phyloP scores from a whole-genome alignment of 306 rosid species.

The Quercus cerris region DNA sequence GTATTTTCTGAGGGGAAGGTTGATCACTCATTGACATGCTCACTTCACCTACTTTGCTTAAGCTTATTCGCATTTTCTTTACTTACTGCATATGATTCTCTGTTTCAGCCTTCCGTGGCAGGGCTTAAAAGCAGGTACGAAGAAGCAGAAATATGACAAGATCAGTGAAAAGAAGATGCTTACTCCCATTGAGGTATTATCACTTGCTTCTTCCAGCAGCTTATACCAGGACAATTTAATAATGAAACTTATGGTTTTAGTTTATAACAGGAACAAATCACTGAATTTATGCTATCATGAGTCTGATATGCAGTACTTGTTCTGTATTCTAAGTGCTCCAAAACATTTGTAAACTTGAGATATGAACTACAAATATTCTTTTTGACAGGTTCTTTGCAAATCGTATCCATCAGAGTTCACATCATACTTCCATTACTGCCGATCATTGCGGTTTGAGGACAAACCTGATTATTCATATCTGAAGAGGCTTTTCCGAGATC shows the following conservation, averaged over 20 bases:
- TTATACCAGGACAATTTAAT: slow-evolving; percentile 3
- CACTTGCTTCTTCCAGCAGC: slow-evolving; percentile 18
- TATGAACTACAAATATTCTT: background rate
- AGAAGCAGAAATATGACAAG: slow-evolving; percentile 95
- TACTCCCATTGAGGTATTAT: slow-evolving; percentile 85
- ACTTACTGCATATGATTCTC: slow-evolving; percentile 22
- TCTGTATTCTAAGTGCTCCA: background rate
- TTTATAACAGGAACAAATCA: background rate
- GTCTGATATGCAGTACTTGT: background rate
- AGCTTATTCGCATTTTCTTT: slow-evolving; percentile 12
- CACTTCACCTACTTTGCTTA: background rate
- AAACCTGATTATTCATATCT: slow-evolving; percentile 94
- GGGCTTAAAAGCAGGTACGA: slow-evolving; percentile 92
- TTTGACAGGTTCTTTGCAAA: slow-evolving; percentile 77
- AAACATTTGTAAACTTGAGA: background rate
- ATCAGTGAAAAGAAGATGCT: slow-evolving; percentile 98
- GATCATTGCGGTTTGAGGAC: slow-evolving; percentile 92
- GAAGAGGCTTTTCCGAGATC: slow-evolving; percentile 92
- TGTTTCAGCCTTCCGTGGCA: slow-evolving; percentile 97
- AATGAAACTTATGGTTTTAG: background rate
- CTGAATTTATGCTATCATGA: background rate
- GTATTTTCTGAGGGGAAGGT: slow-evolving; percentile 99
- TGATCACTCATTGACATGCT: slow-evolving; percentile 17
- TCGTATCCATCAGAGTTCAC: slow-evolving; percentile 83
- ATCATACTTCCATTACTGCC: slow-evolving; percentile 91